These are phyloP conservation scores for Claviceps fusiformis DNA, from an alignment of 2,329 filamentous ascomycete species.

Conservation along the genomic window DNA sequence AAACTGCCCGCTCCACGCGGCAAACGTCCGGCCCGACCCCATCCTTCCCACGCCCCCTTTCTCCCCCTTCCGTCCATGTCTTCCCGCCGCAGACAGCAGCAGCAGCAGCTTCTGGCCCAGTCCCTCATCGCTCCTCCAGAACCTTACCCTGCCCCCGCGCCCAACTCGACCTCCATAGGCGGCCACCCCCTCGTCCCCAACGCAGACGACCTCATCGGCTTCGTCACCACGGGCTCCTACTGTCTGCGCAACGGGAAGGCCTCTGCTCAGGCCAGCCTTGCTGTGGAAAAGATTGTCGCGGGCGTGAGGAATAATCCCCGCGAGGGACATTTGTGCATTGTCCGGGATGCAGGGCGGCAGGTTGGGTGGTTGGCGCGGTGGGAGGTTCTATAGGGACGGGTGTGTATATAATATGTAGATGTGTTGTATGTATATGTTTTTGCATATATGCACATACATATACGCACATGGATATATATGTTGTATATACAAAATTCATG, in stretches of 20 bases:
- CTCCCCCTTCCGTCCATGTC: slow-evolving; percentile 15
- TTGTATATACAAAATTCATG: background rate
- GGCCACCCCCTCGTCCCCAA: slow-evolving; percentile 59
- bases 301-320: slow-evolving; percentile 17
- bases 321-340: slow-evolving; percentile 55
- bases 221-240: slow-evolving; percentile 77
- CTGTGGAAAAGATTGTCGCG: slow-evolving; percentile 40
- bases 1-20: slow-evolving; percentile 26
- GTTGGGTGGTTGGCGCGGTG: slow-evolving; percentile 69
- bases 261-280: slow-evolving; percentile 60
- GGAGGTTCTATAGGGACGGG: slow-evolving; percentile 43
- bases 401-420: background rate
- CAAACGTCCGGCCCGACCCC: background rate
- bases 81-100: slow-evolving; percentile 15
- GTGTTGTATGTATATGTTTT: too few relatives aligned
- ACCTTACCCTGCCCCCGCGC: slow-evolving; percentile 19
- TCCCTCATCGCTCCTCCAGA: slow-evolving; percentile 29
- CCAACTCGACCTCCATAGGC: slow-evolving; percentile 25
- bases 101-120: slow-evolving; percentile 28
- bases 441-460: background rate
- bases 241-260: slow-evolving; percentile 65
- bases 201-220: slow-evolving; percentile 69
- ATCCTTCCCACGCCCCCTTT: background rate
- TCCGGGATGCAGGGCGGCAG: slow-evolving; percentile 66
- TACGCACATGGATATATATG: background rate